These are phyloP conservation scores for Hemisphaericaspora subhashii DNA, from an alignment of 1,139 yeast genomes.

Conservation along the genomic window DNA sequence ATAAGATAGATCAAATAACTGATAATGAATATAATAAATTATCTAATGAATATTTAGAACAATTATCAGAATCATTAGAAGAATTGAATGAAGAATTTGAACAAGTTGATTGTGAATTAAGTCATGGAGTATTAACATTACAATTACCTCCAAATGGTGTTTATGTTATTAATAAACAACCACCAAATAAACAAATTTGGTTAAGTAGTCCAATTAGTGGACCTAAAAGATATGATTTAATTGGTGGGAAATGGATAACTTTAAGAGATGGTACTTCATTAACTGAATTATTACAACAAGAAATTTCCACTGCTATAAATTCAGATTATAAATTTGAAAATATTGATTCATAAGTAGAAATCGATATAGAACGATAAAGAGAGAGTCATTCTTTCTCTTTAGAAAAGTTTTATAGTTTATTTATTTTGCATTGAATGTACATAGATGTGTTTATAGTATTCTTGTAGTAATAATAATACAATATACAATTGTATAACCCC, in stretches of 20 bases:
- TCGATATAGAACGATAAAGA: too few species aligned
- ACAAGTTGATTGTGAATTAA: slow-evolving; percentile 73
- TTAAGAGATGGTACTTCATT: slow-evolving; percentile 55
- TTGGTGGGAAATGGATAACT: slow-evolving; percentile 60
- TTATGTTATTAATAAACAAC: slow-evolving; percentile 89
- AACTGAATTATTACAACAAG: slow-evolving; percentile 47
- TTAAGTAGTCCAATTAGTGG: slow-evolving; percentile 90
- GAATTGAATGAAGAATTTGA: slow-evolving; percentile 56
- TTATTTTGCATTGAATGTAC: too few species aligned
- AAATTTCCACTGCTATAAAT: slow-evolving; percentile 43
- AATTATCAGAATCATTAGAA: slow-evolving; percentile 63
- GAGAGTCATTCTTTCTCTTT: too few species aligned
- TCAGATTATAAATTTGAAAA: slow-evolving; percentile 28
- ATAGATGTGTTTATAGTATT: too few species aligned
- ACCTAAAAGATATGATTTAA: slow-evolving; percentile 68
- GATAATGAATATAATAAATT: slow-evolving; percentile 53
- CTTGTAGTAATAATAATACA: too few species aligned
- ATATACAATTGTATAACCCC: too few species aligned
- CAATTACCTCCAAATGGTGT: slow-evolving; percentile 68
- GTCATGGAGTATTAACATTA: slow-evolving; percentile 81
- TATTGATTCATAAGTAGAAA: slow-evolving; percentile 18
- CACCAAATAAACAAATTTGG: slow-evolving; percentile 94
- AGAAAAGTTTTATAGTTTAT: too few species aligned
- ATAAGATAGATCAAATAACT: slow-evolving; percentile 47
- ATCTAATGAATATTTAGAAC: slow-evolving; percentile 66